Evolutionary conservation across 2,329 filamentous ascomycete species (phyloP).

Genomic region (Penicillium expansum): DNA sequence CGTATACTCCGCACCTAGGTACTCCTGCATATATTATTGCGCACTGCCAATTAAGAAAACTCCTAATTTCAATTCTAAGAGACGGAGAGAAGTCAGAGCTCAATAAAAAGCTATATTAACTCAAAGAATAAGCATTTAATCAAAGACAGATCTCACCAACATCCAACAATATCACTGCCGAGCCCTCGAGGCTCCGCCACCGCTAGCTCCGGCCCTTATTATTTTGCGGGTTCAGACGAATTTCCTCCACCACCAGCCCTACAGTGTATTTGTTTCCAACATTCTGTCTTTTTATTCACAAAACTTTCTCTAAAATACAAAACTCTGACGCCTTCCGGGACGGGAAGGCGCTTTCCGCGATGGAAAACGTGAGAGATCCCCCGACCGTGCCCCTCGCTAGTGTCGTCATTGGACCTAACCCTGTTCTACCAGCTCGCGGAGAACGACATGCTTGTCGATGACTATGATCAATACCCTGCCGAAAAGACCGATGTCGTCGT

Average conservation of each 20-base stretch:
- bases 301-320: slow-evolving; percentile 15
- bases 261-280: slow-evolving; percentile 10
- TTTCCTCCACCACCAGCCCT: slow-evolving; percentile 18
- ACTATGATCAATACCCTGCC: slow-evolving; percentile 57
- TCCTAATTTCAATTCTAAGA: neutral
- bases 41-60: neutral
- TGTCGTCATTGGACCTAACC: slow-evolving; percentile 33
- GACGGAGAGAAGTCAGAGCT: neutral
- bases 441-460: slow-evolving; percentile 63
- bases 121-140: neutral
- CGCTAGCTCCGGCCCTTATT: slow-evolving; percentile 24
- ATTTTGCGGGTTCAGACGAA: slow-evolving; percentile 22
- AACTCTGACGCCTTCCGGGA: slow-evolving; percentile 25
- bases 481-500: slow-evolving; percentile 62
- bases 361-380: slow-evolving; percentile 45
- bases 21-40: neutral
- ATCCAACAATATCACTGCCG: slow-evolving; percentile 18
- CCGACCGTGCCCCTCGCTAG: slow-evolving; percentile 26
- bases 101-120: neutral
- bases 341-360: slow-evolving; percentile 40
- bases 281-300: slow-evolving; percentile 7
- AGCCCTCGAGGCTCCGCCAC: slow-evolving; percentile 27
- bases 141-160: neutral
- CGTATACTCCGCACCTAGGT: neutral
- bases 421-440: slow-evolving; percentile 49